Evolutionary conservation across 305 asterid genomes (phyloP), one percentile per base, ranked within the genome.

Genomic region (Fraxinus latifolia): DNA sequence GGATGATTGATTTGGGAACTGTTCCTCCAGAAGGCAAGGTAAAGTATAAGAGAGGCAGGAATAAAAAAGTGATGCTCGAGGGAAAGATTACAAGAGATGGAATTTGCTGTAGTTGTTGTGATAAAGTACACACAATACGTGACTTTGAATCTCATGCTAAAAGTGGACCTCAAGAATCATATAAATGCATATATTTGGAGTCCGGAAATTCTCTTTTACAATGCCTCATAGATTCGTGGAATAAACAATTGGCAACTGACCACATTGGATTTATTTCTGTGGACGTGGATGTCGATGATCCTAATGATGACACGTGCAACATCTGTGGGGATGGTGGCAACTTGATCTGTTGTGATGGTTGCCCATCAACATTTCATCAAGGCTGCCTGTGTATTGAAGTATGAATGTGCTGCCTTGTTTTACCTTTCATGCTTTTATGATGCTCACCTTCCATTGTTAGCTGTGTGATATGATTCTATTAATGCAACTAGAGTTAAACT

Each of bases 321-420:
- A 85, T 96, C 37, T 96, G 99, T 83, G 98, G 97, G 25, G 98
- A 96, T 86, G 99, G 98, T 67, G 99, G 99, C 80, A 90, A 92
- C 81, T 88, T 96, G 92, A 91, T 92, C 80, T 94, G 98, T 83
- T 96, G 98, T 70, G 98, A 94, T 84, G 82, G 97, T 33, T 96
- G 99, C 87, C 98, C 99, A 9, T 92, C 99, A 25, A 96, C 99
- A 39, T 96, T 96, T 89, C 99, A 96, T 87, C 92, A 89, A 68
- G 89, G 91, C 89, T 96, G 98, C 90, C 89, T 96, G 88, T 86
- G 82, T 81, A 90, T 91, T 85, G 77, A 92, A 75, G 99, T 96
- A 92, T 70, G 91, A 50, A 75, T 72, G 31, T 79, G 17, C 25
- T 44, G 42, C 80, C 37, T 79, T 31, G 79, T 77, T n/a, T 19